phyloP scores from a whole-genome alignment of 352 stramenopile species.

The Globisporangium rhizosaccharum region DNA sequence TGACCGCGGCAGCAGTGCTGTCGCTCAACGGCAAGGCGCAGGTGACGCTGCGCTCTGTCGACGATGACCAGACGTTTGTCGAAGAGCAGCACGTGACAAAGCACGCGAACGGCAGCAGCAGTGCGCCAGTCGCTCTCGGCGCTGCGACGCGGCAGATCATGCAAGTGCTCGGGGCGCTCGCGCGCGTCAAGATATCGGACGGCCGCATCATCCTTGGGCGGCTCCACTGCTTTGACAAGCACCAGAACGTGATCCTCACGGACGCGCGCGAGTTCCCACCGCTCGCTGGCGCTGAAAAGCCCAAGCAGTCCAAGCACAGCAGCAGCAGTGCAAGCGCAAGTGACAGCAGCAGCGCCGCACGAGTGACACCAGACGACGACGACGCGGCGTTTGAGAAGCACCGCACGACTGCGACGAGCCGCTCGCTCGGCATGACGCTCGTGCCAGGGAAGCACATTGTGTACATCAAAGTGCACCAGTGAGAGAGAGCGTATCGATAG shows the following conservation, averaged over 20 bases:
- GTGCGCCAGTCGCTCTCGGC: conserved; percentile 17
- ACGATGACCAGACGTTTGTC: conserved; percentile 13
- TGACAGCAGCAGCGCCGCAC: neutral
- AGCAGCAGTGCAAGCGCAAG: conserved; percentile 15
- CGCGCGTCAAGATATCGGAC: conserved; percentile 69
- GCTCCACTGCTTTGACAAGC: conserved; percentile 81
- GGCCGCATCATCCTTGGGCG: conserved; percentile 56
- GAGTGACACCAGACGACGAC: conserved; percentile 1
- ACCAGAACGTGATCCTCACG: conserved; percentile 77
- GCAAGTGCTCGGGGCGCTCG: conserved; percentile 42
- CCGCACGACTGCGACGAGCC: conserved; percentile 25
- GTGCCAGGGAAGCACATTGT: conserved; percentile 74
- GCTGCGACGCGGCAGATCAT: conserved; percentile 50
- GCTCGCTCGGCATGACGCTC: conserved; percentile 65
- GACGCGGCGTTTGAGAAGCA: conserved; percentile 15
- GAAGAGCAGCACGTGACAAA: conserved; percentile 10
- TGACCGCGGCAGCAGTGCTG: conserved; percentile 28
- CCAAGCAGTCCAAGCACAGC: neutral
- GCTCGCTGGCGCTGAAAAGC: conserved; percentile 10
- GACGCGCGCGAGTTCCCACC: conserved; percentile 60
- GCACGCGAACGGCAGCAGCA: neutral
- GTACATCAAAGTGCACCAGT: conserved; percentile 55
- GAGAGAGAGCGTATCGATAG: neutral
- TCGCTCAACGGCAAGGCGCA: conserved; percentile 60
- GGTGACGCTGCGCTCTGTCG: conserved; percentile 23